Conservation (phyloP, 2,329 filamentous ascomycete species). For the Neonectria punicea region DNA sequence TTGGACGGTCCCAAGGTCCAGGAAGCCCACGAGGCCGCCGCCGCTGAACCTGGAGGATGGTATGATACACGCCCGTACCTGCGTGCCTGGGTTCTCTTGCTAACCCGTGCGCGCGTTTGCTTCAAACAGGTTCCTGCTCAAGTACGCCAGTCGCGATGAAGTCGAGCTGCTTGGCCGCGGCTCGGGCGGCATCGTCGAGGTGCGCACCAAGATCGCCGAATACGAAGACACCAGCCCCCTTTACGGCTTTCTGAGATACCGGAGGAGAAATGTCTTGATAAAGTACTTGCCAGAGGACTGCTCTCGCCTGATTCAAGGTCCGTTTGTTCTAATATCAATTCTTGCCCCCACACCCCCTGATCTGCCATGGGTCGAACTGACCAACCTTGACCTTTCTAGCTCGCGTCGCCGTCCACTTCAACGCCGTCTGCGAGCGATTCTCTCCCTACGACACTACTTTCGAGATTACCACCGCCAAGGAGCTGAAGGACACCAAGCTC, state of each 20-base stretch:
- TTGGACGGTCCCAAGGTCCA: slow-evolving; percentile 83
- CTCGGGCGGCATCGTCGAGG: slow-evolving; percentile 83
- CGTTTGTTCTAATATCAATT: slow-evolving; percentile 42
- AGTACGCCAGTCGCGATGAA: slow-evolving; percentile 90
- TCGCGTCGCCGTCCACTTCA: slow-evolving; percentile 80
- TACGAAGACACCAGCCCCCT: slow-evolving; percentile 89
- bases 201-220: slow-evolving; percentile 78
- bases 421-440: slow-evolving; percentile 75
- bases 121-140: slow-evolving; percentile 84
- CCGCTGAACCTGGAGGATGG: slow-evolving; percentile 92
- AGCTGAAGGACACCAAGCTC: slow-evolving; percentile 87
- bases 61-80: slow-evolving; percentile 58
- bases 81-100: slow-evolving; percentile 7
- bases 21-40: slow-evolving; percentile 84
- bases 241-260: slow-evolving; percentile 91
- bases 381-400: slow-evolving; percentile 60
- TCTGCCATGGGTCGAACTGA: slow-evolving; percentile 25
- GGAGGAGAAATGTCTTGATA: slow-evolving; percentile 88
- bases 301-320: slow-evolving; percentile 92
- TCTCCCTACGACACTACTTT: slow-evolving; percentile 89
- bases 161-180: slow-evolving; percentile 82
- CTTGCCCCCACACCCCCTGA: slow-evolving; percentile 7
- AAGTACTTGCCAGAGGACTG: slow-evolving; percentile 93
- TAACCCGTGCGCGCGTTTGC: slow-evolving; percentile 33
- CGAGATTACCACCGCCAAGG: slow-evolving; percentile 77